Percentiles rank a stretch among this genome's conserved stretches.
phyloP scores from a whole-genome alignment of 768 basidiomycete genomes.

The Trametes cingulata region DNA sequence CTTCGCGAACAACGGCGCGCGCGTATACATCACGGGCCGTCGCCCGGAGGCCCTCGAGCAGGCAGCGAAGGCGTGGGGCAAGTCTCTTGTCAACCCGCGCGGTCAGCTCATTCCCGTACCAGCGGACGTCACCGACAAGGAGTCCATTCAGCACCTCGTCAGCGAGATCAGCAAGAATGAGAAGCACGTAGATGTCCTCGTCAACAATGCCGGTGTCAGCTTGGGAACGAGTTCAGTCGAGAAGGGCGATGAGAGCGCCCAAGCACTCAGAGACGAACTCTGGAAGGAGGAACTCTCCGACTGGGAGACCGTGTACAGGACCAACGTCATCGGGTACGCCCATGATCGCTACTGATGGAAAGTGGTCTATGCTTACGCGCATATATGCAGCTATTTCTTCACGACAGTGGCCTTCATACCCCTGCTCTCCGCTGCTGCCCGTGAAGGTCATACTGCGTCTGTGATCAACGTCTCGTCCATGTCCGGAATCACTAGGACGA shows the following conservation, averaged over 20 bases:
- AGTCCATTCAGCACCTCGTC: slow-evolving; percentile 30
- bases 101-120: slow-evolving; percentile 33
- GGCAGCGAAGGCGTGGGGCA: slow-evolving; percentile 30
- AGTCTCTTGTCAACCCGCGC: slow-evolving; percentile 28
- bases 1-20: slow-evolving; percentile 44
- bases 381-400: slow-evolving; percentile 39
- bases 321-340: slow-evolving; percentile 35
- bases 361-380: background rate
- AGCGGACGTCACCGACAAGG: slow-evolving; percentile 33
- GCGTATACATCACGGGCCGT: slow-evolving; percentile 42
- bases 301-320: slow-evolving; percentile 36
- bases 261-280: slow-evolving; percentile 31
- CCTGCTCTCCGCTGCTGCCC: slow-evolving; percentile 39
- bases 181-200: slow-evolving; percentile 35
- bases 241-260: slow-evolving; percentile 32
- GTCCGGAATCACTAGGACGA: slow-evolving; percentile 41
- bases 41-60: slow-evolving; percentile 36
- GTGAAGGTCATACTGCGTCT: slow-evolving; percentile 34
- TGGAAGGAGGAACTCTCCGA: slow-evolving; percentile 32
- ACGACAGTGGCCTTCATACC: slow-evolving; percentile 47
- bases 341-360: background rate
- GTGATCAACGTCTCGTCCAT: slow-evolving; percentile 46
- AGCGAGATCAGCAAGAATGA: slow-evolving; percentile 28
- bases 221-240: slow-evolving; percentile 26
- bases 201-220: slow-evolving; percentile 37